phyloP scores from a whole-genome alignment of 192 early-diverging fungal genomes.

The Helicostylum pulchrum region DNA sequence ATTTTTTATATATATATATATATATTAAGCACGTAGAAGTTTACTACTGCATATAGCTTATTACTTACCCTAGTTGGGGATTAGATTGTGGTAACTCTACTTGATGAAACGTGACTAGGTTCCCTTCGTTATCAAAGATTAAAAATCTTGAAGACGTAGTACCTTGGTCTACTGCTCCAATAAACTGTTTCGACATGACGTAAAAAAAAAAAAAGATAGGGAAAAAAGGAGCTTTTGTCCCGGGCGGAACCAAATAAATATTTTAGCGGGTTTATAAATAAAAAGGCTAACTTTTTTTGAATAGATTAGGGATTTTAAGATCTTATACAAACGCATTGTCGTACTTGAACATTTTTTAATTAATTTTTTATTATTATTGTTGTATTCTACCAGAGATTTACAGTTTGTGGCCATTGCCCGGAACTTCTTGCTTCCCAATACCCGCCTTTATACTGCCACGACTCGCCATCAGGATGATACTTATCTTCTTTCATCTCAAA shows the following conservation, averaged over 20 bases:
- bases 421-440: conserved; percentile 72
- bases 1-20: background rate
- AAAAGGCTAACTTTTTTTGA: no score
- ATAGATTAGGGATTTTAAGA: no score
- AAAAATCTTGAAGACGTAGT: conserved; percentile 90
- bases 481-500: conserved; percentile 47
- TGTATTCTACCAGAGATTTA: conserved; percentile 30
- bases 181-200: conserved; percentile 49
- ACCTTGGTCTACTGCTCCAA: conserved; percentile 91
- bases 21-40: no score
- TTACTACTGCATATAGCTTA: no score
- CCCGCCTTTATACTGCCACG: conserved; percentile 83
- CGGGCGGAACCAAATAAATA: no score
- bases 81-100: conserved; percentile 75
- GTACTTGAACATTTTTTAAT: no score
- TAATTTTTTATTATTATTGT: no score
- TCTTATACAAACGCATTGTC: no score
- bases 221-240: background rate
- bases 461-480: conserved; percentile 13
- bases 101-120: conserved; percentile 69
- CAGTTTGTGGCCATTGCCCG: conserved; percentile 31
- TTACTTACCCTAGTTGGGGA: conserved; percentile 62
- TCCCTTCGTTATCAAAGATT: conserved; percentile 76
- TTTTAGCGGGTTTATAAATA: no score
- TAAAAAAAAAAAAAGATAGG: background rate